Conservation (phyloP, 306 rosid genomes). For the Quercus gilva region DNA sequence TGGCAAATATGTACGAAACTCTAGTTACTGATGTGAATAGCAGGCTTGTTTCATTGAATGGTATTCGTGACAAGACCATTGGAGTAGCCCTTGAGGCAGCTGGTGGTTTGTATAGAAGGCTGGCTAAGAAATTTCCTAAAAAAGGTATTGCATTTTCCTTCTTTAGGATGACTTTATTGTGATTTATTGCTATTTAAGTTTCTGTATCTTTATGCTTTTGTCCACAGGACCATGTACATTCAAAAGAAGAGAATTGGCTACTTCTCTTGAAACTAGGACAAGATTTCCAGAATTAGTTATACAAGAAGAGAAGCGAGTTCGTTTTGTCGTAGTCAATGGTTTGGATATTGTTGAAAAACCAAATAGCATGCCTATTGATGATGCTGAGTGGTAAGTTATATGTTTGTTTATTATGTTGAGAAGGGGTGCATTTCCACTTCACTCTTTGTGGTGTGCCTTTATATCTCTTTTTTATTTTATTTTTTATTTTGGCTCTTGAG, state of each 20-base stretch:
- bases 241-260: slow-evolving; percentile 95
- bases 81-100: slow-evolving; percentile 99
- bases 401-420: background rate
- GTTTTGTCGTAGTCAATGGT: slow-evolving; percentile 94
- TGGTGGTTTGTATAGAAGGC: slow-evolving; percentile 90
- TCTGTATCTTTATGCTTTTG: slow-evolving; percentile 14
- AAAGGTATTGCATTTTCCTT: slow-evolving; percentile 46
- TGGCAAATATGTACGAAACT: slow-evolving; percentile 89
- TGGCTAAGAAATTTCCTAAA: slow-evolving; percentile 93
- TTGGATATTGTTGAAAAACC: slow-evolving; percentile 86
- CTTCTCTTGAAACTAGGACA: slow-evolving; percentile 87
- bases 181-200: background rate
- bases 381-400: slow-evolving; percentile 74
- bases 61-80: slow-evolving; percentile 85
- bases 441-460: background rate
- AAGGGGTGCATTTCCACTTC: background rate
- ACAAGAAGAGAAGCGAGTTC: slow-evolving; percentile 96
- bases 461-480: slow-evolving; percentile 19
- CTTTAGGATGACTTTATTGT: background rate
- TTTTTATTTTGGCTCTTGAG: slow-evolving; percentile 22
- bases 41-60: slow-evolving; percentile 81
- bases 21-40: slow-evolving; percentile 72
- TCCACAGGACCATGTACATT: slow-evolving; percentile 60
- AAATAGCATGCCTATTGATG: slow-evolving; percentile 52
- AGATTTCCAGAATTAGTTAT: slow-evolving; percentile 89